phyloP scores from a whole-genome alignment of 768 basidiomycete species.

The Naematelia encephala region DNA sequence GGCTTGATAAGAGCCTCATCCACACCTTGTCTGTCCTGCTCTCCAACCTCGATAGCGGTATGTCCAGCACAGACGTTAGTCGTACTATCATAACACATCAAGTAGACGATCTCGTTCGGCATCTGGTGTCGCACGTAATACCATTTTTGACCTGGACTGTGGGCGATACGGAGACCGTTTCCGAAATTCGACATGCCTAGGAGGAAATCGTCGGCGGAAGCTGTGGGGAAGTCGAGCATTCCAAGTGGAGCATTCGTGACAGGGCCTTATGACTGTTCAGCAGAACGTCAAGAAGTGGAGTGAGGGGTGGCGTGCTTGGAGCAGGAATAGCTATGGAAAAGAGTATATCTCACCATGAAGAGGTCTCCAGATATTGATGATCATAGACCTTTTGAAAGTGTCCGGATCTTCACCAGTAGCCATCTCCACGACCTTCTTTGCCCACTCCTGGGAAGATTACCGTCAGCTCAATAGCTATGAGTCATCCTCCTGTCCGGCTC shows the following conservation, averaged over 20 bases:
- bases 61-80: too few relatives aligned
- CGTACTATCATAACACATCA: slow-evolving; percentile 42
- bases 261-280: slow-evolving; percentile 11
- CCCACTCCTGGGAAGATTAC: slow-evolving; percentile 23
- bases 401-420: slow-evolving; percentile 9
- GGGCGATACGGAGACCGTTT: slow-evolving; percentile 21
- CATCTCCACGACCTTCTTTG: slow-evolving; percentile 20
- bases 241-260: slow-evolving; percentile 38
- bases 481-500: neutral
- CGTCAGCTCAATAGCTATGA: slow-evolving; percentile 2
- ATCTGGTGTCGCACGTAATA: slow-evolving; percentile 33
- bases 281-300: neutral
- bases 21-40: neutral
- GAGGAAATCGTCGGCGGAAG: slow-evolving; percentile 10
- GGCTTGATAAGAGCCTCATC: neutral
- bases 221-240: slow-evolving; percentile 12
- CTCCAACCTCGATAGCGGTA: neutral
- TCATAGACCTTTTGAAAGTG: slow-evolving; percentile 23
- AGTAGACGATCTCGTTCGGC: slow-evolving; percentile 32
- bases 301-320: too few relatives aligned
- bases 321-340: neutral
- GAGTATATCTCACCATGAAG: slow-evolving; percentile 21
- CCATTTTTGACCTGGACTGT: slow-evolving; percentile 26
- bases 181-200: slow-evolving; percentile 25
- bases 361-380: slow-evolving; percentile 38